Evolutionary conservation across 305 asterid genomes (phyloP), one percentile per base, ranked within the genome.

Genomic region (Ilex paraguariensis): DNA sequence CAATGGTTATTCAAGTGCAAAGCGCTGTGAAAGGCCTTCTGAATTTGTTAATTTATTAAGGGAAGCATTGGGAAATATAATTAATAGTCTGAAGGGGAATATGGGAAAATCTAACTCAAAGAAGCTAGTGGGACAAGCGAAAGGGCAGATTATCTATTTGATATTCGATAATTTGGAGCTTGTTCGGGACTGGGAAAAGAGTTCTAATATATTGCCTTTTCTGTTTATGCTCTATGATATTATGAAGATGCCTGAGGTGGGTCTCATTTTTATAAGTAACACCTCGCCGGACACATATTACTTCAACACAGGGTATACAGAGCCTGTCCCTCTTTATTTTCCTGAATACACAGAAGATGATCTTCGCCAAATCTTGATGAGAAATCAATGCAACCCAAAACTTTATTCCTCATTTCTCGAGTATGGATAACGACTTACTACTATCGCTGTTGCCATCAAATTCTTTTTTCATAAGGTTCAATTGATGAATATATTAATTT

Each of bases 331-430:
- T 54, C 82, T 90, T 75, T 70, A 79, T 68, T 89, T 90, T 81
- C 97, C 94, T 58, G 94, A 83, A 65, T 90, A 87, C 64, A 71
- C 82, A 0, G 98, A 92, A 66, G 91, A 80, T 71, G 94, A 85
- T 71, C 72, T 92, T 81, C 81, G 77, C 68, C 82, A 68, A 75
- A 90, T 90, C 58, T 80, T 90, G 61, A 59, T 84, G 91, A 84
- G 73, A 71, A 76, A 71, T 65, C 90, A 79, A 73, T 78, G 76
- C 54, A 80, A 80, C 72, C 71, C 82, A 60, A 84, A 86, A 78
- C 75, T 87, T 40, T 90, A 80, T 82, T 81, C 96, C 49, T 84
- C 90, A 33, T 92, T 92, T 75, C 90, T 92, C 0, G 95, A 82
- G 98, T 90, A 82, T 45, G 97, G 84, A 33, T 56, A 4, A 13